These are phyloP conservation scores for Salvia miltiorrhiza DNA, from an alignment of 257 asterid species.

Conservation along the genomic window DNA sequence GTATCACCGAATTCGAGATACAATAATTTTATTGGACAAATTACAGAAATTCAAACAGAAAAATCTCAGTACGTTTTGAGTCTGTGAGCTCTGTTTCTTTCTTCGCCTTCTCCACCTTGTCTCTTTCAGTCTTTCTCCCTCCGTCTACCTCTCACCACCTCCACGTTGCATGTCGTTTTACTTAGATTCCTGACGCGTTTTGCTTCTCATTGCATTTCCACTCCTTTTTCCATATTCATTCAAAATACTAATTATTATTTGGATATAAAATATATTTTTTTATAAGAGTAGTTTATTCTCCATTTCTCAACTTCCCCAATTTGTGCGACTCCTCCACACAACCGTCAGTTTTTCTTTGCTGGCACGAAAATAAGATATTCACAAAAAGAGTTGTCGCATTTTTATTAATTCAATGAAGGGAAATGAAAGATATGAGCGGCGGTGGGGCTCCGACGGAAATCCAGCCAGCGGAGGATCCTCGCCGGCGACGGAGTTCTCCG, in stretches of 20 bases:
- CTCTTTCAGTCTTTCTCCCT: constrained; percentile 15
- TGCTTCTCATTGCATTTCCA: constrained; percentile 13
- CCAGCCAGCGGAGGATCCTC: constrained; percentile 42
- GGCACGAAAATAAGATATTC: neutral
- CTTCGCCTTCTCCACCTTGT: constrained; percentile 8
- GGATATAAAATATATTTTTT: neutral
- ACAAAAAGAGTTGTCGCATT: neutral
- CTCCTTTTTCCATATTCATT: constrained; percentile 24
- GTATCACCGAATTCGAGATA: neutral
- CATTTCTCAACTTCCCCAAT: constrained; percentile 26
- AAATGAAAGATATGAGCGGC: constrained; percentile 44
- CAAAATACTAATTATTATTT: neutral
- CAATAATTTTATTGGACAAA: neutral
- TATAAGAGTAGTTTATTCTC: constrained; percentile 26
- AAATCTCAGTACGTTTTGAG: neutral
- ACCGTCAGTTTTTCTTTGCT: constrained; percentile 4
- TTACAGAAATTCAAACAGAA: constrained; percentile 1
- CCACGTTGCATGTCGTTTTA: constrained; percentile 60
- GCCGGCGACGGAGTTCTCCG: constrained; percentile 47
- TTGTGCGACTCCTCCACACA: constrained; percentile 11
- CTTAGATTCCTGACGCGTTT: constrained; percentile 54
- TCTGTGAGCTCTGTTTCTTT: neutral
- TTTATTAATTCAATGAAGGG: constrained; percentile 30
- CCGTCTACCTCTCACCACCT: constrained; percentile 16
- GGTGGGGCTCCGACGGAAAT: constrained; percentile 59